Evolutionary conservation across 139 green algal species (phyloP).

Genomic region (Tetraselmis striata): DNA sequence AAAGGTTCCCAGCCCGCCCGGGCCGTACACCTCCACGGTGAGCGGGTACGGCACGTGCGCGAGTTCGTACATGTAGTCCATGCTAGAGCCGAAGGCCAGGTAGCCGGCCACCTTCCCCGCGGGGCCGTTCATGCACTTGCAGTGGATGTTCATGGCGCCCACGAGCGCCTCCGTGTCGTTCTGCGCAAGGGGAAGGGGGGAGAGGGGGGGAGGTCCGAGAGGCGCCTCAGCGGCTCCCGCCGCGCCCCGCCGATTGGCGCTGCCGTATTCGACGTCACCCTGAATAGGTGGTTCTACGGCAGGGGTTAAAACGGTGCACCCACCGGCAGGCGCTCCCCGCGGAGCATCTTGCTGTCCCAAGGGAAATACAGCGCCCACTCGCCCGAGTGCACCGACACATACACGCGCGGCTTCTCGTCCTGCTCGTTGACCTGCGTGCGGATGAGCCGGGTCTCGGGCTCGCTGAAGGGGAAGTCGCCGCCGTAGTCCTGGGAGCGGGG

Average conservation of each 20-base stretch:
- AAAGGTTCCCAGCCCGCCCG: conserved; percentile 18
- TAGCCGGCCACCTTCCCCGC: conserved; percentile 33
- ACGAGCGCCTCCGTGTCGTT: neutral
- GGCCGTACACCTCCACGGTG: conserved; percentile 45
- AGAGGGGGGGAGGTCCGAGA: neutral
- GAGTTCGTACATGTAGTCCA: conserved; percentile 54
- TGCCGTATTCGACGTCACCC: too few relatives aligned
- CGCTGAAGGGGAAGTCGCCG: conserved; percentile 41
- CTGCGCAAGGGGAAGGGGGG: neutral
- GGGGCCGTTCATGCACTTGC: conserved; percentile 28
- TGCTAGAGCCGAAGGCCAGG: conserved; percentile 49
- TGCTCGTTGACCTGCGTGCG: neutral
- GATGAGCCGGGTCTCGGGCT: conserved; percentile 45
- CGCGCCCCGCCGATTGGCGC: too few relatives aligned
- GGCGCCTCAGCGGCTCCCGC: too few relatives aligned
- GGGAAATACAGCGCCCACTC: conserved; percentile 57
- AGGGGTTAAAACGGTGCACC: too few relatives aligned
- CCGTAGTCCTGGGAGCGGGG: conserved; percentile 36
- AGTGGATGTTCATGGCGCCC: conserved; percentile 1
- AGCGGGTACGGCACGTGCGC: conserved; percentile 42
- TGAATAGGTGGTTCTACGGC: too few relatives aligned
- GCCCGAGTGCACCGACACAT: conserved; percentile 49
- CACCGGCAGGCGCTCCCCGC: conserved; percentile 31
- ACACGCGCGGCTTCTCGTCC: conserved; percentile 22
- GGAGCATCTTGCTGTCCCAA: conserved; percentile 46